phyloP scores from a whole-genome alignment of 257 asterid genomes.

The Solanum dulcamara region DNA sequence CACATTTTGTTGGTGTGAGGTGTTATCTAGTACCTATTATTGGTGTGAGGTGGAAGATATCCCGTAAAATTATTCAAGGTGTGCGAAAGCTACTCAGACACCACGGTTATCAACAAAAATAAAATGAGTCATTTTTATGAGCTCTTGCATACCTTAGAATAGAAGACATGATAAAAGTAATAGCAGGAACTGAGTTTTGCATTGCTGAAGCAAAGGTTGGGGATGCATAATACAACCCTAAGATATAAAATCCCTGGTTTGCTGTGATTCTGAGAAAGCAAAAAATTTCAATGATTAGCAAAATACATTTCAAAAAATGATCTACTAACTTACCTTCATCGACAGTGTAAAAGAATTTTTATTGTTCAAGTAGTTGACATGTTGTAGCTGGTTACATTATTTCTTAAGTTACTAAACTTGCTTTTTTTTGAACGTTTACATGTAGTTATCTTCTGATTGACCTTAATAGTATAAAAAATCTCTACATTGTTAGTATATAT shows the following conservation, averaged over 20 bases:
- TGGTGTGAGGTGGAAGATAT: too few species aligned
- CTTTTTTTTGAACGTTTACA: background rate
- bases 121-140: background rate
- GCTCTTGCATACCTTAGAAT: conserved; percentile 31
- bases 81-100: background rate
- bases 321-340: background rate
- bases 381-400: background rate
- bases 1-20: too few species aligned
- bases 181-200: conserved; percentile 87
- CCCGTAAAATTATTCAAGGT: too few species aligned
- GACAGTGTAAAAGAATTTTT: background rate
- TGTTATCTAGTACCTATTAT: too few species aligned
- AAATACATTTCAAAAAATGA: background rate
- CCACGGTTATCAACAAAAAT: background rate
- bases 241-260: conserved; percentile 71
- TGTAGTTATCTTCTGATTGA: background rate
- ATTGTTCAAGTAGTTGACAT: background rate
- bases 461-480: background rate
- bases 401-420: background rate
- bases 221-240: conserved; percentile 70
- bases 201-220: conserved; percentile 89
- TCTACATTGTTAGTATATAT: background rate
- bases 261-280: conserved; percentile 51
- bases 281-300: background rate
- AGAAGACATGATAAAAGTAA: conserved; percentile 48